Percentiles rank a stretch among this genome's conserved stretches.
phyloP scores from a whole-genome alignment of 441 rosid species.

The Viola pubescens region DNA sequence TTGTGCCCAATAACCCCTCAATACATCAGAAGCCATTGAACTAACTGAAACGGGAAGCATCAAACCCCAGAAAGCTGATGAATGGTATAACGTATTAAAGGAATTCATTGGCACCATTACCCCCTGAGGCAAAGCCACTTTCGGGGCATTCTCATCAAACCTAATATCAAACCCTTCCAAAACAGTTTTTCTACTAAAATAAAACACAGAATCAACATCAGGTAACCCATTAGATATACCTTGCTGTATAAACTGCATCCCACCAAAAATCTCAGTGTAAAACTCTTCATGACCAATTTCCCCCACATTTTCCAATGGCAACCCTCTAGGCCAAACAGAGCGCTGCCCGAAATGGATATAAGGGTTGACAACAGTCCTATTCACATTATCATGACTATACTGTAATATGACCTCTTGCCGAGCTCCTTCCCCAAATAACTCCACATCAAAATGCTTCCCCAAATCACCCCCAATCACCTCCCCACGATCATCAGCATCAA shows the following conservation, averaged over 20 bases:
- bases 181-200: constrained; percentile 64
- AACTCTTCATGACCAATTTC: constrained; percentile 73
- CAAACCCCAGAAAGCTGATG: constrained; percentile 86
- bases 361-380: constrained; percentile 74
- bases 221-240: constrained; percentile 90
- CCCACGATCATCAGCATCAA: constrained; percentile 80
- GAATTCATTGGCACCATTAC: constrained; percentile 82
- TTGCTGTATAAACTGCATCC: constrained; percentile 86
- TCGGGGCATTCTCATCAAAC: constrained; percentile 77
- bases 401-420: constrained; percentile 73
- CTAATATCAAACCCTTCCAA: constrained; percentile 72
- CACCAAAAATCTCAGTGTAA: constrained; percentile 79
- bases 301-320: constrained; percentile 85
- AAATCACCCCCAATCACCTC: constrained; percentile 74
- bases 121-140: constrained; percentile 89
- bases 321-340: constrained; percentile 92
- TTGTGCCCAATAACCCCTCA: constrained; percentile 93
- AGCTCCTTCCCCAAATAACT: constrained; percentile 63
- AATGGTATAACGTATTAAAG: constrained; percentile 72
- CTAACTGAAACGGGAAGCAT: constrained; percentile 93
- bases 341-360: constrained; percentile 86
- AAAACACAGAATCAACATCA: constrained; percentile 92
- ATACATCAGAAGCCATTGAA: constrained; percentile 84
- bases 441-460: constrained; percentile 80
- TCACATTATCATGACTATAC: constrained; percentile 67